phyloP scores from a whole-genome alignment of 495 filamentous ascomycete species.

The Penicillium steckii region DNA sequence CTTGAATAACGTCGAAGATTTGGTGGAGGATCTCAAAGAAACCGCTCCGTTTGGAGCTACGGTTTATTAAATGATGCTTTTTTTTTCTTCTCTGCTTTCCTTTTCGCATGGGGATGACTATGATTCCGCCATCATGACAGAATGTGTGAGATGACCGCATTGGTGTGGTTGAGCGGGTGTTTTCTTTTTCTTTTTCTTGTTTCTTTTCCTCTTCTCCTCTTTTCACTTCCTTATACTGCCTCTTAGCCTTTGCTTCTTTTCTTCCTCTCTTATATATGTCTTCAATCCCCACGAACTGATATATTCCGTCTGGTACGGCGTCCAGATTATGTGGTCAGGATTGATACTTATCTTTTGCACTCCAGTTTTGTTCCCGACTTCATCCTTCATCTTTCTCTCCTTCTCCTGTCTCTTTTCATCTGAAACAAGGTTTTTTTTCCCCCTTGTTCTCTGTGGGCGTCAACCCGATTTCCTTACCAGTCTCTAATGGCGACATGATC shows the following conservation, averaged over 20 bases:
- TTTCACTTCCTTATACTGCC: conserved; percentile 6
- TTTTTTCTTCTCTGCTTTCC: background rate
- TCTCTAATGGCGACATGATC: conserved; percentile 29
- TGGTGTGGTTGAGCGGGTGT: conserved; percentile 20
- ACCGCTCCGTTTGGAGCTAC: conserved; percentile 56
- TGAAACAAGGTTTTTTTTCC: conserved; percentile 10
- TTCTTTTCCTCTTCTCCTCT: conserved; percentile 14
- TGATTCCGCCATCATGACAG: conserved; percentile 14
- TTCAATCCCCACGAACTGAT: conserved; percentile 21
- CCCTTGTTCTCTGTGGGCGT: conserved; percentile 14
- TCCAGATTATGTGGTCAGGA: conserved; percentile 19
- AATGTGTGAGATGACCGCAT: conserved; percentile 11
- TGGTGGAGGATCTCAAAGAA: conserved; percentile 87
- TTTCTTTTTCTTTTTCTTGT: conserved; percentile 17
- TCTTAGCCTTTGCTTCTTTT: conserved; percentile 7
- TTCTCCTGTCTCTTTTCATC: conserved; percentile 9
- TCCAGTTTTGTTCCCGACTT: conserved; percentile 9
- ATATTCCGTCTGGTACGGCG: conserved; percentile 27
- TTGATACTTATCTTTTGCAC: conserved; percentile 12
- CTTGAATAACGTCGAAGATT: conserved; percentile 84
- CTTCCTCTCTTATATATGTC: conserved; percentile 9
- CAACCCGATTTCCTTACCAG: conserved; percentile 17
- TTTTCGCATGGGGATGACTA: conserved; percentile 12
- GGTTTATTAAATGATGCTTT: conserved; percentile 33
- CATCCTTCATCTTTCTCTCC: conserved; percentile 14